A percentile compares a stretch with the other conserved stretches of the same genome.
Evolutionary conservation across 352 stramenopile genomes (phyloP).

Genomic region (Aphanomyces euteiches): DNA sequence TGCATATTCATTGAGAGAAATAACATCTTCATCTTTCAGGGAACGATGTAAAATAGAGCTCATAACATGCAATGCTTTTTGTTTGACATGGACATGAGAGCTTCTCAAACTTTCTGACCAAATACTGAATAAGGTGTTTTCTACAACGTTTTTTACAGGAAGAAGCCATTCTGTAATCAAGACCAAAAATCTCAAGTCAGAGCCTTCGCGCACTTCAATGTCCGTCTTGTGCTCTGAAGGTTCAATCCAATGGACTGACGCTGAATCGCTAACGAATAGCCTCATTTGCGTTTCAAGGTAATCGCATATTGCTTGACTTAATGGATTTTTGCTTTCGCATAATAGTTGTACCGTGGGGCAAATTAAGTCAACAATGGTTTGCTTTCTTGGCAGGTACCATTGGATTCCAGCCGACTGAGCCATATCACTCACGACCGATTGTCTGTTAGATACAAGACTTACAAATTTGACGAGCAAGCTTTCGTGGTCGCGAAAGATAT

Average conservation of each 20-base stretch:
- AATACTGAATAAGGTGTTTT: conserved; percentile 3
- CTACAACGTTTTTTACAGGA: neutral
- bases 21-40: neutral
- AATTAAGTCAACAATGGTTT: conserved; percentile 8
- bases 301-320: neutral
- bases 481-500: conserved; percentile 14
- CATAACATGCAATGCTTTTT: conserved; percentile 23
- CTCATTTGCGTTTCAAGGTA: conserved; percentile 11
- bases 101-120: conserved; percentile 10
- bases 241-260: neutral
- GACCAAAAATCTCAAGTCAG: conserved; percentile 25
- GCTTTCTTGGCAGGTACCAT: conserved; percentile 1
- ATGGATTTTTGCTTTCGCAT: neutral
- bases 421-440: conserved; percentile 18
- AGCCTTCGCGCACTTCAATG: neutral
- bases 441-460: conserved; percentile 18
- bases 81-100: conserved; percentile 16
- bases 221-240: conserved; percentile 7
- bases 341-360: conserved; percentile 7
- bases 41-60: conserved; percentile 15
- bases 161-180: conserved; percentile 20
- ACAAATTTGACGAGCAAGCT: conserved; percentile 23
- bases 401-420: neutral
- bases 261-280: neutral
- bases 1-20: neutral